Base-by-base conservation (phyloP, 202 grass and related monocot species). In the Setaria viridis region DNA sequence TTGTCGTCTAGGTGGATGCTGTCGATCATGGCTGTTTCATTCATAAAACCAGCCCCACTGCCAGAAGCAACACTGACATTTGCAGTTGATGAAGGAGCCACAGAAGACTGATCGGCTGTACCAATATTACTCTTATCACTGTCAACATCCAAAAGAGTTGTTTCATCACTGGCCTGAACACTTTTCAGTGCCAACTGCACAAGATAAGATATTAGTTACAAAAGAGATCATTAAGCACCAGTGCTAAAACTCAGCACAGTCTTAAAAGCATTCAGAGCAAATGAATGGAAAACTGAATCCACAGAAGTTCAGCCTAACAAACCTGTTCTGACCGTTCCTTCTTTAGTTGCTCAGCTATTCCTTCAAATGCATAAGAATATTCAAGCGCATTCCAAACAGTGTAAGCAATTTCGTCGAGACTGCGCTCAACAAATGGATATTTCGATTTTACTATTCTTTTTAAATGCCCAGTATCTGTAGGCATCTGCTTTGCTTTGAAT, bases 401-500 rank as follows among this genome's bases (percentile, higher is more conserved):
- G 79, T 49, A 72, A 62, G 94, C 43, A 7, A 99, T 88, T n/a
- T 63, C 39, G 9, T 84, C 83, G 20, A 96, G 73, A 83, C 88
- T 78, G 35, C 83, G 78, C 80, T 96, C 96, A 67, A 96, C 84
- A 88, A 85, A 87, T 90, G 93, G 89, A 85, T 93, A 93, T 75
- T 91, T 94, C 62, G 82, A 88, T 94, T 91, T 96, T 67, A 99
- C 88, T 39, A 96, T 67, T 75, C 76, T 88, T 70, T 71, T 87
- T 54, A 96, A 91, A 82, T 91, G 91, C 81, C 43, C 88, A 83
- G 83, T 70, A 83, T 91, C 78, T 72, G 73, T 68, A 81, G 97
- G 97, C 91, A 93, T 94, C 82, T 99, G 85, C 79, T 87, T 99
- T 85, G 97, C 93, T 87, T 87, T 84, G 63, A 87, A 76, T 72